Base-by-base conservation (phyloP, 805 yeast species). In the Schwanniomyces sp. region DNA sequence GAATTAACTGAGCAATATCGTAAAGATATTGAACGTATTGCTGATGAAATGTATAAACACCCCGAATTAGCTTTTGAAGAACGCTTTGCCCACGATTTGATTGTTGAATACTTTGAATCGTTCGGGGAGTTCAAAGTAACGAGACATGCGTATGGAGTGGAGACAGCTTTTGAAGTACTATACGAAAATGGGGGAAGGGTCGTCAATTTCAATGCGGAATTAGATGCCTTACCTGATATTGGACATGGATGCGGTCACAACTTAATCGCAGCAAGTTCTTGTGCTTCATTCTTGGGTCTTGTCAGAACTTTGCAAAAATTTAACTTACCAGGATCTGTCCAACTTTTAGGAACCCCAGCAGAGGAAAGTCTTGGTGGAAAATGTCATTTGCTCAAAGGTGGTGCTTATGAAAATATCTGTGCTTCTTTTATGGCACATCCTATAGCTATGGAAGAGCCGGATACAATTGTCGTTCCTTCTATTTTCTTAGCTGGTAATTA, bases 231-330 rank as follows among this genome's bases (percentile, higher is more conserved):
- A 17, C 66, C 66, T 5, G 56, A 47, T 10, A 56, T 59, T 42
- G 65, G 65, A 6, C 66, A 61, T 52, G 63, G 63, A 5, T 62
- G 66, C 46, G 65, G 66, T 18, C 66, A 62, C 40, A 62, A 62
- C 45, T 50, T 62, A 40, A 61, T 61, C 34, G 61, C 65, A 7
- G 49, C 58, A 34, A 30, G 57, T 2, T 51, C 59, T 25, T 56
- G 59, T 8, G 48, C 53, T 7, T 56, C 56, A 10, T 57, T 59
- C 7, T 26, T 57, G 7, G 37, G 53, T 16, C 42, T 54, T 2
- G 56, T 58, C n/a, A 25, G 46, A 14, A 54, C 58, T 14, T 53
- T 62, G 61, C 41, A 43, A 37, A 48, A 54, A 21, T 55, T 49
- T 40, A 48, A 52, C 8, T 49, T 61, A 16, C 52, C 61, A 11